Conservation (phyloP, 306 rosid species). For the Rosa chinensis region DNA sequence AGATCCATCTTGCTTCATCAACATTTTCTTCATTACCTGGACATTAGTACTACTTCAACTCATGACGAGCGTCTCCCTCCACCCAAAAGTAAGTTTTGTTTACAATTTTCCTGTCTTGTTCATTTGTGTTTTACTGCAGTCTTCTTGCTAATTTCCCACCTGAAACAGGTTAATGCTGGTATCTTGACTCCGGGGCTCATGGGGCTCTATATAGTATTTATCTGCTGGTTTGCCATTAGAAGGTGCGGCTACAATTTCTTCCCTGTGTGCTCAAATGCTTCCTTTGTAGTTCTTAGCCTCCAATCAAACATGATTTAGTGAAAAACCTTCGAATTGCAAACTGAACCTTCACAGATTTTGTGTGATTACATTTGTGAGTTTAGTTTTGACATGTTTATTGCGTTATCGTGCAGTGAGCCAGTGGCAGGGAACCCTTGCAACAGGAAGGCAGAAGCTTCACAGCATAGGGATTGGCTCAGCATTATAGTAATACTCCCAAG, state of each 20-base stretch:
- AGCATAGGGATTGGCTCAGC: conserved; percentile 83
- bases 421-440: conserved; percentile 59
- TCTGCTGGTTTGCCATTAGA: conserved; percentile 97
- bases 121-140: conserved; percentile 10
- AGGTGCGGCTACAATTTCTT: conserved; percentile 47
- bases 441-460: conserved; percentile 44
- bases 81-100: conserved; percentile 65
- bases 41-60: conserved; percentile 87
- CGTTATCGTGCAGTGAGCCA: conserved; percentile 60
- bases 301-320: background rate
- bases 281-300: background rate
- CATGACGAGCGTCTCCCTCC: conserved; percentile 91
- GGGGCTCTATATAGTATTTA: conserved; percentile 94
- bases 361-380: conserved; percentile 3
- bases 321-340: background rate
- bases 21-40: conserved; percentile 91
- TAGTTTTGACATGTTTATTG: background rate
- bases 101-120: conserved; percentile 6
- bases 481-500: conserved; percentile 57
- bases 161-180: conserved; percentile 77
- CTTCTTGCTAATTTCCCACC: conserved; percentile 20
- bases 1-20: conserved; percentile 79
- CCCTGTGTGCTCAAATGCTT: conserved; percentile 6
- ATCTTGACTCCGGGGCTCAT: conserved; percentile 85
- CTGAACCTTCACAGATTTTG: background rate